Evolutionary conservation across 78 protist genomes (phyloP).

Genomic region (Guillardia theta): DNA sequence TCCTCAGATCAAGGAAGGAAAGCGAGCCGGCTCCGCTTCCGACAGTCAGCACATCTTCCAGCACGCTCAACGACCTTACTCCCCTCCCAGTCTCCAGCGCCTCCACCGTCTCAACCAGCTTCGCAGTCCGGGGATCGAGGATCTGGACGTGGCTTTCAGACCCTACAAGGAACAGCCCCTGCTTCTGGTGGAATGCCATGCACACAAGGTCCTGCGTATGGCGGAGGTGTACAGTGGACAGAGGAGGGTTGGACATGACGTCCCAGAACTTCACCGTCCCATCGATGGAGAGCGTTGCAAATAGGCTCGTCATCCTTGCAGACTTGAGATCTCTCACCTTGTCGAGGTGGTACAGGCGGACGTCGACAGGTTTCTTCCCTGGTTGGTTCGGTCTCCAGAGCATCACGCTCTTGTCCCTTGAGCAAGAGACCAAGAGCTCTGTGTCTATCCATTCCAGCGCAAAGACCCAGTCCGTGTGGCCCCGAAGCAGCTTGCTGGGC

Average conservation of each 20-base stretch:
- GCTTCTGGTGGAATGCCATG: neutral
- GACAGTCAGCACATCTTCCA: neutral
- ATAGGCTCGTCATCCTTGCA: neutral
- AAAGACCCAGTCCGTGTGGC: neutral
- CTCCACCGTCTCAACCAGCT: too few relatives aligned
- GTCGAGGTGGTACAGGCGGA: neutral
- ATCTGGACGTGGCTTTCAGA: too few relatives aligned
- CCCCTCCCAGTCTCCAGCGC: too few relatives aligned
- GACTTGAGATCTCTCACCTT: neutral
- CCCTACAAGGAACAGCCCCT: too few relatives aligned
- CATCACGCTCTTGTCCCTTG: neutral
- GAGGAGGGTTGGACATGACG: neutral
- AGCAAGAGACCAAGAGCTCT: neutral
- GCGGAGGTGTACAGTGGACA: neutral
- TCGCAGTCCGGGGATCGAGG: too few relatives aligned
- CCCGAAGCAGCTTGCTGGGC: neutral
- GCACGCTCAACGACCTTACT: neutral
- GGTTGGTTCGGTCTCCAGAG: neutral
- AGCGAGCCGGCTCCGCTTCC: constrained; percentile 12
- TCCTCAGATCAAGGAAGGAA: neutral
- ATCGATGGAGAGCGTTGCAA: neutral
- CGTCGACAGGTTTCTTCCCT: neutral
- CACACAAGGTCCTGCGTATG: neutral
- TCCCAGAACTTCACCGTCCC: neutral
- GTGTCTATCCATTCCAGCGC: neutral